Evolutionary conservation across 2,329 filamentous ascomycete genomes (phyloP).

Genomic region (Botrytis pseudocinerea): DNA sequence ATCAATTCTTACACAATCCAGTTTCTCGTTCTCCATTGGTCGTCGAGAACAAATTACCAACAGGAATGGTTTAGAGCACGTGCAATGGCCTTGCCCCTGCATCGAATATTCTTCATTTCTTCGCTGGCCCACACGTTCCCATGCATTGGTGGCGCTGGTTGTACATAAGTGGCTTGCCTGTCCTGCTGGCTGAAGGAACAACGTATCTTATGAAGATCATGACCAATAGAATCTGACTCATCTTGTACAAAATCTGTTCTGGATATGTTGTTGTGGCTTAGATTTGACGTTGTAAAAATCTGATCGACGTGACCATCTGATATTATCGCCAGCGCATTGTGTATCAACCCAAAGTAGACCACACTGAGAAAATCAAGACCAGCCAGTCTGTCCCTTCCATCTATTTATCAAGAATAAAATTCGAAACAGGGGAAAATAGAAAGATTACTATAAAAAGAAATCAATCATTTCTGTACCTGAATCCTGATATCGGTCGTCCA

Average conservation of each 20-base stretch:
- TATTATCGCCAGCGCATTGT: not conserved
- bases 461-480: not conserved
- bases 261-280: not conserved
- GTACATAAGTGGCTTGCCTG: not conserved
- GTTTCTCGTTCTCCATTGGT: not conserved
- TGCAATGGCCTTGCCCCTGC: not conserved
- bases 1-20: not conserved
- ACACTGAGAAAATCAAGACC: not conserved
- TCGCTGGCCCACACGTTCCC: conserved; percentile 12
- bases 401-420: not conserved
- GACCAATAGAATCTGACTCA: conserved; percentile 1
- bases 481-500: conserved; percentile 2
- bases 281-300: not conserved
- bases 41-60: not conserved
- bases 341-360: not conserved
- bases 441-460: not conserved
- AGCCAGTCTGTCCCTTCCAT: not conserved
- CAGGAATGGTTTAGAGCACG: not conserved
- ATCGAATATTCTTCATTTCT: conserved; percentile 17
- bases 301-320: not conserved
- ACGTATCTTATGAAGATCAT: not conserved
- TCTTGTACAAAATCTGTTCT: not conserved
- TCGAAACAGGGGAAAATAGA: not conserved
- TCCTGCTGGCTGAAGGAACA: not conserved
- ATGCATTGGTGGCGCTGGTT: not conserved